Evolutionary conservation across 2,329 filamentous ascomycete genomes (phyloP).

Genomic region (Hymenoscyphus linearis): DNA sequence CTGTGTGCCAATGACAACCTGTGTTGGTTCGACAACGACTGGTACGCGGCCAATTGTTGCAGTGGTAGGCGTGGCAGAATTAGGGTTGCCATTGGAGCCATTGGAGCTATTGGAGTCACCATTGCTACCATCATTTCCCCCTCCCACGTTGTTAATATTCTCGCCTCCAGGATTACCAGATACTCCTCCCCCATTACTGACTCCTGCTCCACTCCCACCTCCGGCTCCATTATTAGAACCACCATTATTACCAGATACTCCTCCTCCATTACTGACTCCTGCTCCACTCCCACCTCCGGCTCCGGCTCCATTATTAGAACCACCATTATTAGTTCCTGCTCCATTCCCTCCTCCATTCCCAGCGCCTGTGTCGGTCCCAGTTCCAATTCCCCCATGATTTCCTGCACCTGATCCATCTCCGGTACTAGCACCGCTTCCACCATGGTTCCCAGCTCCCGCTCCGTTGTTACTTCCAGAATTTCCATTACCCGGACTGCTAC

Average conservation of each 20-base stretch:
- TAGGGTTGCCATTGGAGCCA: not conserved
- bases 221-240: not conserved
- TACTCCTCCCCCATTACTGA: not conserved
- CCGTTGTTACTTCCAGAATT: not conserved
- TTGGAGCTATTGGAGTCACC: not conserved
- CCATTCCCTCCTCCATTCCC: not conserved
- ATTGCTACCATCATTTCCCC: not conserved
- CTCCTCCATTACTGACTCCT: not conserved
- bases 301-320: not conserved
- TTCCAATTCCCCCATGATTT: not conserved
- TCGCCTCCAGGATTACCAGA: not conserved
- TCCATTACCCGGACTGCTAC: not conserved
- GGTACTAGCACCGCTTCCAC: not conserved
- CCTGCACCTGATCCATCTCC: not conserved
- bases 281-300: not conserved
- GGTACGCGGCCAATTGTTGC: slow-evolving; percentile 18
- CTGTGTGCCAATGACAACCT: slow-evolving; percentile 23
- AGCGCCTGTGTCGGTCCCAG: not conserved
- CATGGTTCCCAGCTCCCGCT: not conserved
- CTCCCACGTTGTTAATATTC: not conserved
- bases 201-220: not conserved
- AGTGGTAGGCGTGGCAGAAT: not conserved
- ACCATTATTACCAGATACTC: not conserved
- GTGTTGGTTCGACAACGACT: slow-evolving; percentile 19
- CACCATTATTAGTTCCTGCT: not conserved